Evolutionary conservation across 805 yeast species (phyloP).

Genomic region (Metschnikowia gruessii): DNA sequence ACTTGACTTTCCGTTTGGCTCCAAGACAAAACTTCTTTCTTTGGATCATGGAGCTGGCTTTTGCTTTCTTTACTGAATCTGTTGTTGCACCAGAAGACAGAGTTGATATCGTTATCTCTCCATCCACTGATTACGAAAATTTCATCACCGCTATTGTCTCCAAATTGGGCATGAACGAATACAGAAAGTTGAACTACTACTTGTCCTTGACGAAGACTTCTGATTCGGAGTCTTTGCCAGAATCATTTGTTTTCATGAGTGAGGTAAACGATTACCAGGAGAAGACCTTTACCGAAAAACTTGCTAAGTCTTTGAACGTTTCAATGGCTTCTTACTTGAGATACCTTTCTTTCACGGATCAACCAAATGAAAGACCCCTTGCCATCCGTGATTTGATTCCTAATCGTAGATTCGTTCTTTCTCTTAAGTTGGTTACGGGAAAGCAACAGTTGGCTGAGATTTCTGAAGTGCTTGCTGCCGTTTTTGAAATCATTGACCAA

Average conservation of each 20-base stretch:
- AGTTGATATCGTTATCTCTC: constrained; percentile 59
- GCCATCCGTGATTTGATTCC: constrained; percentile 54
- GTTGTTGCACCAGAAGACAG: constrained; percentile 56
- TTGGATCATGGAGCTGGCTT: constrained; percentile 58
- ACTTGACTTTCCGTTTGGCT: constrained; percentile 58
- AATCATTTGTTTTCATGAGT: constrained; percentile 79
- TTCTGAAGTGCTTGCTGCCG: constrained; percentile 49
- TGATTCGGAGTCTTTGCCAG: constrained; percentile 68
- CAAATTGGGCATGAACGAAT: constrained; percentile 74
- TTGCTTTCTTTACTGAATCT: constrained; percentile 56
- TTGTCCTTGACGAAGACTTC: constrained; percentile 80
- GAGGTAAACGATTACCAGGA: constrained; percentile 83
- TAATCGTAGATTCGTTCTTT: constrained; percentile 52
- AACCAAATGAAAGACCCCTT: constrained; percentile 69
- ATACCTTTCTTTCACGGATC: constrained; percentile 79
- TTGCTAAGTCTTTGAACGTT: constrained; percentile 38
- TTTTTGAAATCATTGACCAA: constrained; percentile 58
- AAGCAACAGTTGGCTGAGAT: constrained; percentile 49
- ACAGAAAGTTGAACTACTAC: constrained; percentile 74
- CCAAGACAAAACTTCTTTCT: constrained; percentile 79
- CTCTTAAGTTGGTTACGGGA: constrained; percentile 50
- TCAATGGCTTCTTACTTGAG: constrained; percentile 51
- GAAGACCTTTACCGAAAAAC: constrained; percentile 50
- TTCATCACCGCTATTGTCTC: constrained; percentile 83
- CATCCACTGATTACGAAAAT: constrained; percentile 57